A percentile compares a stretch with the other conserved stretches of the same genome.
These are phyloP conservation scores for Neurospora sp. DNA, from an alignment of 495 filamentous ascomycete genomes.

Conservation along the genomic window DNA sequence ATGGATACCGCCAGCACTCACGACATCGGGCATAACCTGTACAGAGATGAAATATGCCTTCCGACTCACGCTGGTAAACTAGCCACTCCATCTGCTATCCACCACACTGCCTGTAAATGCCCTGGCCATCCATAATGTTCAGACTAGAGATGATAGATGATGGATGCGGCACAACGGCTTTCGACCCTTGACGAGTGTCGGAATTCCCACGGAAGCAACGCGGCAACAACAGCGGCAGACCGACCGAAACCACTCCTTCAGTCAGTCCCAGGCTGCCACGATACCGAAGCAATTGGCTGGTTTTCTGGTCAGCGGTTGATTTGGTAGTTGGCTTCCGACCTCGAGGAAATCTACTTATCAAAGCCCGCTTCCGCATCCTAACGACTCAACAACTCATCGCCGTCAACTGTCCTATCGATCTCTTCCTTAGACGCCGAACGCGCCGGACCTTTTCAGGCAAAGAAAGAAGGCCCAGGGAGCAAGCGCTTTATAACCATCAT, in stretches of 20 bases:
- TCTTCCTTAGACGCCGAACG: neutral
- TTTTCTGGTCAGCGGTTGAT: neutral
- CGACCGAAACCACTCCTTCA: neutral
- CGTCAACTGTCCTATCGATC: neutral
- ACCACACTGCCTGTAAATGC: neutral
- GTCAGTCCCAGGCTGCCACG: neutral
- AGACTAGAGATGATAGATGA: neutral
- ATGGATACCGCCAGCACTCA: neutral
- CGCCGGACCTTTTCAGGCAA: neutral
- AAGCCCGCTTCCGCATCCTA: neutral
- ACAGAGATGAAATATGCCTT: neutral
- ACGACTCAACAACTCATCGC: neutral
- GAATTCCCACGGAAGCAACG: neutral
- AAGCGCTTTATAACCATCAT: neutral
- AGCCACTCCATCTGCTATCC: neutral
- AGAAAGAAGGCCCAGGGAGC: neutral
- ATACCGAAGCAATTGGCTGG: neutral
- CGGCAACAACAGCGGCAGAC: neutral
- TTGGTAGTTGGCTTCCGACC: neutral
- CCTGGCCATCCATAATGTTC: neutral
- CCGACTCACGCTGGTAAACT: neutral
- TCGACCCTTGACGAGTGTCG: neutral
- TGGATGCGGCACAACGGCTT: neutral
- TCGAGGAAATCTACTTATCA: neutral
- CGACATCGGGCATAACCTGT: neutral